Conservation (phyloP, 805 yeast species). For the Yarrowia sp. region DNA sequence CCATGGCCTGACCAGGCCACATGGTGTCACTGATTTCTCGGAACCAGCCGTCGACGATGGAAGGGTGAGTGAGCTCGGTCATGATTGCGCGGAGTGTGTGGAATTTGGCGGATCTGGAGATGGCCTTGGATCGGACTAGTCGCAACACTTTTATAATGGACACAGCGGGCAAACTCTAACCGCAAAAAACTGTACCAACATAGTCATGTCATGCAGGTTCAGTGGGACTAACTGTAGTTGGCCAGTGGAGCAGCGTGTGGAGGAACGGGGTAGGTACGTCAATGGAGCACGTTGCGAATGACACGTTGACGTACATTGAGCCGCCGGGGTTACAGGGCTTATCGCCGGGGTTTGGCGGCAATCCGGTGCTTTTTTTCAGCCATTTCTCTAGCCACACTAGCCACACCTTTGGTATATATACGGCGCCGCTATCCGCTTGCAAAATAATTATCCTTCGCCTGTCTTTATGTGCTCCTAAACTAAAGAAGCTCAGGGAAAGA, state of each 20-base stretch:
- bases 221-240: slow-evolving; percentile 18
- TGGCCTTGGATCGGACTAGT: slow-evolving; percentile 6
- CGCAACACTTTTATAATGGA: slow-evolving; percentile 21
- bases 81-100: background rate
- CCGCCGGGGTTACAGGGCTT: background rate
- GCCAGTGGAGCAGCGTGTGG: background rate
- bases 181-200: slow-evolving; percentile 10
- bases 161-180: slow-evolving; percentile 1
- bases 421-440: background rate
- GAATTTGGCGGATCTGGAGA: background rate
- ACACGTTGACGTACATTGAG: background rate
- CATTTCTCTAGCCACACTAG: background rate
- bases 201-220: slow-evolving; percentile 24
- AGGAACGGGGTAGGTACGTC: slow-evolving; percentile 9
- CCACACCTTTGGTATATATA: background rate
- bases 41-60: slow-evolving; percentile 71
- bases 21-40: slow-evolving; percentile 64
- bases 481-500: slow-evolving; percentile 20
- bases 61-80: slow-evolving; percentile 35
- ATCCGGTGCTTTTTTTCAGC: background rate
- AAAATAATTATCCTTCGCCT: background rate
- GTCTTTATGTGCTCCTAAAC: slow-evolving; percentile 6
- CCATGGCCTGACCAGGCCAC: slow-evolving; percentile 87
- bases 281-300: background rate
- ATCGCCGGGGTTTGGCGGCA: background rate